Conservation (phyloP, 768 basidiomycete species). For the Auricularia cornea region DNA sequence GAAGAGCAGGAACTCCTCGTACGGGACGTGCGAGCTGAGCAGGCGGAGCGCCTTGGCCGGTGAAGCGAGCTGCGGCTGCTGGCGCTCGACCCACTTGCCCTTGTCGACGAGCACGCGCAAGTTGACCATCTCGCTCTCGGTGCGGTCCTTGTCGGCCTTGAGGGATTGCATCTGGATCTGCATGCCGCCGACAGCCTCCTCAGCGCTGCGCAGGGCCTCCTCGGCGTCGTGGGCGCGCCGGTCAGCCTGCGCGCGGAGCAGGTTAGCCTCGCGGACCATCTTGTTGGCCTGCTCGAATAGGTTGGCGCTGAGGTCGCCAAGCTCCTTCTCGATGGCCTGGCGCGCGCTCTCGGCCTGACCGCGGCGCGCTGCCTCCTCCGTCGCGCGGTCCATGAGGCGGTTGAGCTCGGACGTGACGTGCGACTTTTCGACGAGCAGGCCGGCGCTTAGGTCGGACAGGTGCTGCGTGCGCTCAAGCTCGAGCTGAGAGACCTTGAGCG, state of each 20-base stretch:
- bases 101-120: conserved; percentile 51
- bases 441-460: conserved; percentile 82
- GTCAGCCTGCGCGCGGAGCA: conserved; percentile 47
- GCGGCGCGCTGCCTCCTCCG: conserved; percentile 85
- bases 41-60: conserved; percentile 34
- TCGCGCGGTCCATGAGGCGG: conserved; percentile 89
- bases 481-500: conserved; percentile 64
- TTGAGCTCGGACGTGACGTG: conserved; percentile 89
- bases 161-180: conserved; percentile 77
- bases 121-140: conserved; percentile 44
- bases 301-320: conserved; percentile 86
- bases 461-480: conserved; percentile 83
- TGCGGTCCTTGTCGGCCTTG: conserved; percentile 54
- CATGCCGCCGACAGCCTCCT: conserved; percentile 78
- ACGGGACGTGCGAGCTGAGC: conserved; percentile 63
- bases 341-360: conserved; percentile 85
- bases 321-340: conserved; percentile 79
- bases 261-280: conserved; percentile 94
- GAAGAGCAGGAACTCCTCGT: conserved; percentile 73
- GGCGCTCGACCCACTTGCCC: conserved; percentile 56
- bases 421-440: conserved; percentile 82
- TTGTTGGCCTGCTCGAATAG: conserved; percentile 90
- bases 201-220: conserved; percentile 68
- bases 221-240: conserved; percentile 72
- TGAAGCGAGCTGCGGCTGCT: conserved; percentile 19